Evolutionary conservation across 2,329 filamentous ascomycete genomes (phyloP).

Genomic region (Beauveria sp.): DNA sequence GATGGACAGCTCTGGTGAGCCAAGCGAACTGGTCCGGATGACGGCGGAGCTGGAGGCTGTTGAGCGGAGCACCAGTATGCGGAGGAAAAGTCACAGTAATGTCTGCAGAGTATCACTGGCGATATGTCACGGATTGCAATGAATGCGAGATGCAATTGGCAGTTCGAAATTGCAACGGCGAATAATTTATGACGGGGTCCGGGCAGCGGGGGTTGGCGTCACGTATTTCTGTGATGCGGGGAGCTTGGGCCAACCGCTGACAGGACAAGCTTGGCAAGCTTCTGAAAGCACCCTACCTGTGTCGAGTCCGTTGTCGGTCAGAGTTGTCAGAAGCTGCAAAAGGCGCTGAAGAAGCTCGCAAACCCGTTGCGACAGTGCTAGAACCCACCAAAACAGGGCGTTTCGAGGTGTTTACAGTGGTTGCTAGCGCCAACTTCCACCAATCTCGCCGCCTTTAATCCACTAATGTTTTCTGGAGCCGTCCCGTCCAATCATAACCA

Average conservation of each 20-base stretch:
- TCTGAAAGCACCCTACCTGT: not conserved
- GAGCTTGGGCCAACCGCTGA: constrained; percentile 18
- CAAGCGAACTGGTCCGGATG: not conserved
- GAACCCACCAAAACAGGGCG: not conserved
- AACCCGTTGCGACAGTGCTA: not conserved
- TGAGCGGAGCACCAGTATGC: not conserved
- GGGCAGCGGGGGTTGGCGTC: constrained; percentile 7
- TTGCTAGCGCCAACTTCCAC: not conserved
- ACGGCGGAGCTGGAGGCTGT: not conserved
- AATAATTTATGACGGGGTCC: not conserved
- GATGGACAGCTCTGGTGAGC: not conserved
- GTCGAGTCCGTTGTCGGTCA: not conserved
- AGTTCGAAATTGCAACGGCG: not conserved
- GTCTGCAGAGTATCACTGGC: not conserved
- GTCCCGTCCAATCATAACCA: not conserved
- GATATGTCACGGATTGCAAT: not conserved
- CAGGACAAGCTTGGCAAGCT: not conserved
- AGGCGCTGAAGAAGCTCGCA: no score
- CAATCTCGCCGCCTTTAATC: not conserved
- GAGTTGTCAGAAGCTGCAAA: no score
- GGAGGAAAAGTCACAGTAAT: not conserved
- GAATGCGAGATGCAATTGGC: not conserved
- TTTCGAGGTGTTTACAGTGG: not conserved
- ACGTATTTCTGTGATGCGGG: constrained; percentile 12
- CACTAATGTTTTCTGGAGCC: not conserved